These are phyloP conservation scores for Trichomonas gallinae DNA, from an alignment of 208 protist genomes.

Conservation along the genomic window DNA sequence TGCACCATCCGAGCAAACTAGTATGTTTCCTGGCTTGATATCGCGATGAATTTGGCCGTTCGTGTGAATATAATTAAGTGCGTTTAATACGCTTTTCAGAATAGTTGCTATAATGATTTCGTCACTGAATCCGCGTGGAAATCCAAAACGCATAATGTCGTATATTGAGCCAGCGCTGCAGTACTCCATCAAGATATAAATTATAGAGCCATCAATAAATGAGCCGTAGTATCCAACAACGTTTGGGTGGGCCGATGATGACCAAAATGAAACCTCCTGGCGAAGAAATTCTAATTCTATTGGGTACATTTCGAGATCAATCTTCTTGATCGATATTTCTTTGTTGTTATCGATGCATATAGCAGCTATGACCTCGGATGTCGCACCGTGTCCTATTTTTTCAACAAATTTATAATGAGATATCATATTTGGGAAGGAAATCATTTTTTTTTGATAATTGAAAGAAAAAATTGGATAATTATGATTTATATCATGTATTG, in stretches of 20 bases:
- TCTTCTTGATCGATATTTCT: not conserved
- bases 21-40: constrained; percentile 39
- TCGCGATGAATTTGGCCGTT: constrained; percentile 35
- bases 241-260: not conserved
- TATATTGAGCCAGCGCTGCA: not conserved
- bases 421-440: not conserved
- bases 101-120: constrained; percentile 35
- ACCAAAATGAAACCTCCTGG: constrained; percentile 16
- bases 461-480: too few relatives aligned
- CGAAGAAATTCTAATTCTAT: not conserved
- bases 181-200: constrained; percentile 18
- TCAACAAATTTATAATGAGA: not conserved
- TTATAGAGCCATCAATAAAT: not conserved
- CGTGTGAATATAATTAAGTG: constrained; percentile 33
- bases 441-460: not conserved
- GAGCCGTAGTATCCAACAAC: constrained; percentile 6
- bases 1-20: constrained; percentile 29
- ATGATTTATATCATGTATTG: too few relatives aligned
- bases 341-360: not conserved
- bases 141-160: constrained; percentile 2
- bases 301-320: not conserved
- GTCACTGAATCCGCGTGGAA: not conserved
- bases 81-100: constrained; percentile 28
- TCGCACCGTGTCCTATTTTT: not conserved
- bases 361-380: not conserved